A percentile compares a stretch with the other conserved stretches of the same genome.
Evolutionary conservation across 148 eudicot genomes (phyloP).

Genomic region (Rhododendron vialii): DNA sequence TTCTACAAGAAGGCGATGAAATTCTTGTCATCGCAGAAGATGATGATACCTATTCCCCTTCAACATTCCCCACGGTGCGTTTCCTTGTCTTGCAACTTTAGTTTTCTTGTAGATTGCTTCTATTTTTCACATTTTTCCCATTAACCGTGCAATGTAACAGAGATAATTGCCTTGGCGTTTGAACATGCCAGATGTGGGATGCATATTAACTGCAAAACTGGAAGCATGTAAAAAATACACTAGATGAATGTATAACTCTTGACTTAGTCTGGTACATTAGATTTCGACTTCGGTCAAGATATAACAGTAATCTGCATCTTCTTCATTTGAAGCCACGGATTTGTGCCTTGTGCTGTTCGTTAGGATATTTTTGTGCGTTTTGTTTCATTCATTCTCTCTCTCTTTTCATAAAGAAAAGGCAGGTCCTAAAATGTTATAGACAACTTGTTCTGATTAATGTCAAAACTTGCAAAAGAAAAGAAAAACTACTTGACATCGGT

Average conservation of each 20-base stretch:
- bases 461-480: conserved; percentile 10
- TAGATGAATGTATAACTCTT: background rate
- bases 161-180: background rate
- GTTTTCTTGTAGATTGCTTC: background rate
- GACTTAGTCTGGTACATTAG: background rate
- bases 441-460: background rate
- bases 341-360: background rate
- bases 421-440: background rate
- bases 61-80: conserved; percentile 42
- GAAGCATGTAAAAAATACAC: background rate
- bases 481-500: conserved; percentile 1
- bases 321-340: background rate
- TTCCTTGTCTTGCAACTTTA: conserved; percentile 15
- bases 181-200: background rate
- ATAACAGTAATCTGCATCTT: background rate
- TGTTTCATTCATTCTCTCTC: background rate
- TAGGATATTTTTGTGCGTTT: background rate
- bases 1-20: conserved; percentile 56
- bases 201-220: background rate
- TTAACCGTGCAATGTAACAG: background rate
- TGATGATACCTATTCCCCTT: conserved; percentile 51
- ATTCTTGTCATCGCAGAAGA: conserved; percentile 62
- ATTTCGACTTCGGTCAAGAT: conserved; percentile 1
- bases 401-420: background rate
- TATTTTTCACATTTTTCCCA: background rate